Percentiles rank a stretch among this genome's conserved stretches.
phyloP scores from a whole-genome alignment of 2,329 filamentous ascomycete genomes.

The Apiospora hydei region DNA sequence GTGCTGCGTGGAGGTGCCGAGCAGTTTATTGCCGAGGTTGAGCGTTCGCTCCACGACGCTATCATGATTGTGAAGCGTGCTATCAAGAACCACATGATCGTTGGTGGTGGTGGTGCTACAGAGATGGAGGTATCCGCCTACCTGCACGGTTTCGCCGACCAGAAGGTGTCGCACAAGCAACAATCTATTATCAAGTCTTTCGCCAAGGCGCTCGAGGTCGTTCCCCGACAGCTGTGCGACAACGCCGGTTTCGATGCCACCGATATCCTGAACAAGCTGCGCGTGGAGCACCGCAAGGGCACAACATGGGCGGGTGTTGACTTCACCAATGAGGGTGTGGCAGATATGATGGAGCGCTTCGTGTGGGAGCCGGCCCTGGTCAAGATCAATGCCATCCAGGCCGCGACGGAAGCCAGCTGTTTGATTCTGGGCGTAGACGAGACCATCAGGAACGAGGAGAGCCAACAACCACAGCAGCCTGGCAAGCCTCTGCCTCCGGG shows the following conservation, averaged over 20 bases:
- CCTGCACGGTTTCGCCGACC: slow-evolving; percentile 90
- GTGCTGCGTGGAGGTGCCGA: slow-evolving; percentile 95
- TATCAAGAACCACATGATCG: slow-evolving; percentile 92
- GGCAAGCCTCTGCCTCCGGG: slow-evolving; percentile 76
- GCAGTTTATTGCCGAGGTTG: slow-evolving; percentile 98
- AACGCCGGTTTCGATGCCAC: slow-evolving; percentile 98
- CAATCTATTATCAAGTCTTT: slow-evolving; percentile 98
- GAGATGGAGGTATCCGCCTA: slow-evolving; percentile 98
- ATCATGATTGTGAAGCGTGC: slow-evolving; percentile 99
- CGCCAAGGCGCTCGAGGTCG: slow-evolving; percentile 95
- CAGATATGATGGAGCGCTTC: slow-evolving; percentile 93
- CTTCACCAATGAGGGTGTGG: slow-evolving; percentile 88
- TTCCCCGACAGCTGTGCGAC: slow-evolving; percentile 96
- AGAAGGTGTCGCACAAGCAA: slow-evolving; percentile 92
- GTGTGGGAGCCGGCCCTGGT: slow-evolving; percentile 97
- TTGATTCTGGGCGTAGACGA: slow-evolving; percentile 96
- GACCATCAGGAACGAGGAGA: slow-evolving; percentile 98
- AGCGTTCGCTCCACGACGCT: slow-evolving; percentile 96
- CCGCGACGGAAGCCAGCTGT: slow-evolving; percentile 93
- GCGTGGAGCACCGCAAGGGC: slow-evolving; percentile 94
- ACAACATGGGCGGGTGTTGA: slow-evolving; percentile 96
- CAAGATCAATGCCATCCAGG: slow-evolving; percentile 97
- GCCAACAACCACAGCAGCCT: slow-evolving; percentile 81
- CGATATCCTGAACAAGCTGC: slow-evolving; percentile 94
- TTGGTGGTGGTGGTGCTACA: slow-evolving; percentile 90